A percentile compares a stretch with the other conserved stretches of the same genome.
phyloP scores from a whole-genome alignment of 257 asterid species.

The Rhazya stricta region DNA sequence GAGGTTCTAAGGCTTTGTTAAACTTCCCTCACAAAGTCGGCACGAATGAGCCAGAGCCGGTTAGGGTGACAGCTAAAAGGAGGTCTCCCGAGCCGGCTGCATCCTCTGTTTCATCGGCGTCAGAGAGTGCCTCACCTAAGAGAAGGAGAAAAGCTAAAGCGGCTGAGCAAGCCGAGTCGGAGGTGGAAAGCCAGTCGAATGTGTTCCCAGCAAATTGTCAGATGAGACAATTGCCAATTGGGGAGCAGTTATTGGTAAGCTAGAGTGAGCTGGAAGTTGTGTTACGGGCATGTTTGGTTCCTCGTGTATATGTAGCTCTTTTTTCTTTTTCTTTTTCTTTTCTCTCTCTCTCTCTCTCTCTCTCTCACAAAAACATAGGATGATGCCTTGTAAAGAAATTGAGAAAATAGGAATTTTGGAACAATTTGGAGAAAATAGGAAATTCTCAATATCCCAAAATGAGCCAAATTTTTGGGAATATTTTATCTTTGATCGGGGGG shows the following conservation, averaged over 20 bases:
- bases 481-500: too few relatives aligned
- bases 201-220: constrained; percentile 30
- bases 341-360: too few relatives aligned
- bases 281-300: constrained; percentile 19
- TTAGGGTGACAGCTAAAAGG: constrained; percentile 57
- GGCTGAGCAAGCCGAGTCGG: constrained; percentile 52
- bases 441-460: too few relatives aligned
- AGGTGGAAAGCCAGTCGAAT: constrained; percentile 48
- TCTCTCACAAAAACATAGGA: too few relatives aligned
- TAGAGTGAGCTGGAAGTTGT: neutral
- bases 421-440: too few relatives aligned
- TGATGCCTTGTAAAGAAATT: neutral
- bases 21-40: constrained; percentile 72
- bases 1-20: constrained; percentile 77
- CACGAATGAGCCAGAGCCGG: constrained; percentile 84
- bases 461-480: too few relatives aligned
- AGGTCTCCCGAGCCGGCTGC: constrained; percentile 50
- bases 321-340: neutral
- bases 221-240: constrained; percentile 36
- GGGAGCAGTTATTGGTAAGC: constrained; percentile 42
- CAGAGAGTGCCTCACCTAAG: constrained; percentile 57
- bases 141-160: constrained; percentile 31
- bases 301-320: constrained; percentile 7
- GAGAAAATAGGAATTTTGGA: too few relatives aligned
- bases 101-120: constrained; percentile 35